These are phyloP conservation scores for Staphylotrichum longicolle DNA, from an alignment of 495 filamentous ascomycete species.

Conservation along the genomic window DNA sequence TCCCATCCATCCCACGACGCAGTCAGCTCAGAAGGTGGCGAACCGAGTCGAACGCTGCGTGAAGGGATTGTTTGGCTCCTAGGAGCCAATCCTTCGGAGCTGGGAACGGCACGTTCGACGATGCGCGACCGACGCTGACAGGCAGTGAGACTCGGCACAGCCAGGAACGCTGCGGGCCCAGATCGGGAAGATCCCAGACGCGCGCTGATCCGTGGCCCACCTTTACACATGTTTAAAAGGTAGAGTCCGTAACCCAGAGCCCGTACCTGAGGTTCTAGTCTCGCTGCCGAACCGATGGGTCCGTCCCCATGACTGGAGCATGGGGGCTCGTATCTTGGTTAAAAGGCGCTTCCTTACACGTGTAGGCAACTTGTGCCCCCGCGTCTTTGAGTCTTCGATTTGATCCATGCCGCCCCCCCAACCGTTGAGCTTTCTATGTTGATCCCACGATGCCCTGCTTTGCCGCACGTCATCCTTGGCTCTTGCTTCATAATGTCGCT, in stretches of 20 bases:
- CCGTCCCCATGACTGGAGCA: no score
- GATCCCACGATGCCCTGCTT: conserved; percentile 15
- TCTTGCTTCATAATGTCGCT: conserved; percentile 12
- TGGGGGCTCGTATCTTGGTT: no score
- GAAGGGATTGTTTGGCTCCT: no score
- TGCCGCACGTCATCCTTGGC: conserved; percentile 5
- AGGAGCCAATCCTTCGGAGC: background rate
- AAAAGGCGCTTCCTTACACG: no score
- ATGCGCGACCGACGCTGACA: background rate
- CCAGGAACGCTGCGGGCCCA: conserved; percentile 12
- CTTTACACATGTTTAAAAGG: background rate
- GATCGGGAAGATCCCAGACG: conserved; percentile 11
- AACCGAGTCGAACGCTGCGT: no score
- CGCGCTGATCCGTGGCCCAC: conserved; percentile 4
- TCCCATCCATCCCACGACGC: no score
- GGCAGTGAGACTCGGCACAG: background rate
- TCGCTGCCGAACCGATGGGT: background rate
- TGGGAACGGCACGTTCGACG: background rate
- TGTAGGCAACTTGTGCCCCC: no score
- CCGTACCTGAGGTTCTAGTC: background rate
- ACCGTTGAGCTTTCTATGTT: no score
- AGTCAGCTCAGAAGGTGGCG: no score
- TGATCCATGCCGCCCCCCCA: no score
- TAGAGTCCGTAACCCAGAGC: no score
- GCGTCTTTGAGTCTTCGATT: no score